Conservation (phyloP, 2,329 filamentous ascomycete genomes). For the Penicillium digitatum region DNA sequence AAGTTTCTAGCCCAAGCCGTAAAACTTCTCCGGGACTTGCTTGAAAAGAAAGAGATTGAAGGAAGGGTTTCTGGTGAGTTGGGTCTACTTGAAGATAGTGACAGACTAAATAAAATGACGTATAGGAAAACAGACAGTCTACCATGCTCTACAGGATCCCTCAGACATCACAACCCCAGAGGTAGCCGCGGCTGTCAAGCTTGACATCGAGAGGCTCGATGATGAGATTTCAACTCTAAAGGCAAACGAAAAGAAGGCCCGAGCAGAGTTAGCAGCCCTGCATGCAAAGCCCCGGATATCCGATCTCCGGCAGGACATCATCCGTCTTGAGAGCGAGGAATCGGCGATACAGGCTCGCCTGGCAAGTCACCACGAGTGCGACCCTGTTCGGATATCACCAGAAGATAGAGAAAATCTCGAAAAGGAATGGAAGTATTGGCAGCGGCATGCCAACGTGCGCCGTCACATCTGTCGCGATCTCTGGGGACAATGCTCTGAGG, state of each 20-base stretch:
- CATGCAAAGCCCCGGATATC: constrained; percentile 49
- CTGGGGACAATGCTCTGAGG: constrained; percentile 50
- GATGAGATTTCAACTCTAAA: constrained; percentile 45
- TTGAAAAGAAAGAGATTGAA: constrained; percentile 57
- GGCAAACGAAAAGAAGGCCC: constrained; percentile 48
- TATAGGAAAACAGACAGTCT: constrained; percentile 60
- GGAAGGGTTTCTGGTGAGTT: constrained; percentile 51
- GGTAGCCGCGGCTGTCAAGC: constrained; percentile 49
- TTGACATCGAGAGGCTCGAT: constrained; percentile 47
- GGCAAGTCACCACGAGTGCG: constrained; percentile 39
- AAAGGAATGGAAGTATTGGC: constrained; percentile 47
- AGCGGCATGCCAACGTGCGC: constrained; percentile 38
- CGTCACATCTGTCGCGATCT: constrained; percentile 50
- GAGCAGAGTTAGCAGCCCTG: constrained; percentile 45
- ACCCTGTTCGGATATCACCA: constrained; percentile 42
- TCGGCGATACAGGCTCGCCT: constrained; percentile 41
- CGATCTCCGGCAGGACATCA: constrained; percentile 47
- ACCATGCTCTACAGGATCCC: constrained; percentile 54
- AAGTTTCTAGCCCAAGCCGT: constrained; percentile 49
- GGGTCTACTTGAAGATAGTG: background rate
- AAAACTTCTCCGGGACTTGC: constrained; percentile 61
- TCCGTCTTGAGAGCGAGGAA: constrained; percentile 46
- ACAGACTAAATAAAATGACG: background rate
- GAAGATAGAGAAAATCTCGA: constrained; percentile 49
- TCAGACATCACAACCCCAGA: constrained; percentile 48